phyloP scores from a whole-genome alignment of 169 alveolate genomes.

The Plasmodium coatneyi region DNA sequence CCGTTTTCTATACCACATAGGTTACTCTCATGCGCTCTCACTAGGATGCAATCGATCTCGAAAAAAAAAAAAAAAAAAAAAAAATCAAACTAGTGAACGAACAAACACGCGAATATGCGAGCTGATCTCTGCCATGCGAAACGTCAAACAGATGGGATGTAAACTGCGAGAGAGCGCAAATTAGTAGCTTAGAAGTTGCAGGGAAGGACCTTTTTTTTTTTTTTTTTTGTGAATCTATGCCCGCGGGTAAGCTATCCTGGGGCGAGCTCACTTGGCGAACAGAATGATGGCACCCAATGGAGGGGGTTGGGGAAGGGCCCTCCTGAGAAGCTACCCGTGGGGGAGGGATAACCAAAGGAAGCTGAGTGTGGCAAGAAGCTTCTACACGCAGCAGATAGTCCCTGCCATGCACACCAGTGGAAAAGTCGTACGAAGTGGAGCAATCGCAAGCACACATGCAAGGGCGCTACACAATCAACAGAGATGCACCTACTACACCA shows the following conservation, averaged over 20 bases:
- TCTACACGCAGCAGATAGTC: neutral
- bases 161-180: neutral
- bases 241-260: neutral
- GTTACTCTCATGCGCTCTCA: neutral
- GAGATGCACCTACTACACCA: constrained; percentile 40
- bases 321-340: neutral
- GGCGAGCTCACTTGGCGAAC: neutral
- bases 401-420: neutral
- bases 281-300: neutral
- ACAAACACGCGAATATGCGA: neutral
- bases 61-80: no score
- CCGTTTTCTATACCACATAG: neutral
- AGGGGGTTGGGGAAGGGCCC: neutral
- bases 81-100: neutral
- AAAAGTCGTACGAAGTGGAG: neutral
- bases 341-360: neutral
- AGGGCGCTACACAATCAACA: neutral
- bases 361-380: neutral
- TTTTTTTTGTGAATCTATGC: neutral
- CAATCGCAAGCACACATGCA: neutral
- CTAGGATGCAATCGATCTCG: neutral
- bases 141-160: neutral
- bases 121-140: neutral
- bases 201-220: neutral
- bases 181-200: neutral